Conservation (phyloP, 2,329 filamentous ascomycete genomes). For the Neonectria sp. region DNA sequence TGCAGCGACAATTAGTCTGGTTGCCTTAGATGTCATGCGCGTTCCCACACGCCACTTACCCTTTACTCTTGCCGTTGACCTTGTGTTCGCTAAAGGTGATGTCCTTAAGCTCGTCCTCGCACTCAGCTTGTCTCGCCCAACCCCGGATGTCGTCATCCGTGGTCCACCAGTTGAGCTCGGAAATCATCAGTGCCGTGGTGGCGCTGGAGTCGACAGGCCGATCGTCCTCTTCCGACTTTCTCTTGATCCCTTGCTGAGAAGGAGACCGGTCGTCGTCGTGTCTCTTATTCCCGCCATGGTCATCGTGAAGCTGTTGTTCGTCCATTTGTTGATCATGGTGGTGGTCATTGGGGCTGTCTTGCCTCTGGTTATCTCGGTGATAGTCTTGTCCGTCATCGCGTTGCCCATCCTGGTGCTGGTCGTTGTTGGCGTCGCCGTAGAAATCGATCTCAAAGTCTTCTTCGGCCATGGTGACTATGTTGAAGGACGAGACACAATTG, state of each 20-base stretch:
- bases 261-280: constrained; percentile 57
- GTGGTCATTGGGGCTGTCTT: constrained; percentile 54
- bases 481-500: constrained; percentile 33
- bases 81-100: constrained; percentile 99
- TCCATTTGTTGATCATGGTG: constrained; percentile 59
- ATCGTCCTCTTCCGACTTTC: constrained; percentile 73
- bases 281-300: constrained; percentile 55
- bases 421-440: constrained; percentile 72
- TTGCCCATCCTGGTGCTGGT: constrained; percentile 58
- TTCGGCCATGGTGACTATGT: constrained; percentile 70
- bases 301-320: constrained; percentile 58
- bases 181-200: constrained; percentile 84
- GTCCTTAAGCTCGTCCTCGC: constrained; percentile 89
- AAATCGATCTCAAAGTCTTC: constrained; percentile 82
- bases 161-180: constrained; percentile 96
- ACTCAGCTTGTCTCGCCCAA: constrained; percentile 84
- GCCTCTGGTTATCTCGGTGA: constrained; percentile 47
- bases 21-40: not conserved
- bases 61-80: constrained; percentile 98
- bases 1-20: constrained; percentile 48
- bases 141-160: constrained; percentile 95
- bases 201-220: constrained; percentile 72
- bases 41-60: constrained; percentile 69
- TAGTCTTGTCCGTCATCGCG: constrained; percentile 44
- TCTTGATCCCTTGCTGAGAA: constrained; percentile 68